Conservation (phyloP, 352 stramenopile species). For the Phytopythium sindhum region DNA sequence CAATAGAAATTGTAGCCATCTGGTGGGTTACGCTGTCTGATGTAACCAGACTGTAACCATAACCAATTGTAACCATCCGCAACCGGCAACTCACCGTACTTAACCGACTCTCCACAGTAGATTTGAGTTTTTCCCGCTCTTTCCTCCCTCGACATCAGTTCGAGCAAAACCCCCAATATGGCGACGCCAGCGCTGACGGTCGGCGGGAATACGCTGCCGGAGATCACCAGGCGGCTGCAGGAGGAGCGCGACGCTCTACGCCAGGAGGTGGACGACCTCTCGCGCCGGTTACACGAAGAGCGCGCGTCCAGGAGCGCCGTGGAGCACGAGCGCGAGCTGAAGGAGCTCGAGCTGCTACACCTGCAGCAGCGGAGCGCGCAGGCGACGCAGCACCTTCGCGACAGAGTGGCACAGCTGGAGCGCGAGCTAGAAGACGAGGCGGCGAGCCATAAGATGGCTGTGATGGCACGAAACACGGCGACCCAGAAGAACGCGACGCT, state of each 20-base stretch:
- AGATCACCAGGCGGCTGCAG: constrained; percentile 60
- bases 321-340: constrained; percentile 61
- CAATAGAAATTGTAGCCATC: neutral
- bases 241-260: constrained; percentile 56
- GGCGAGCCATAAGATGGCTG: constrained; percentile 43
- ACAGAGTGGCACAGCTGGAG: constrained; percentile 46
- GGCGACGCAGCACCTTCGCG: constrained; percentile 38
- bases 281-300: constrained; percentile 39
- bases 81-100: too few species aligned
- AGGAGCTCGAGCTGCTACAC: constrained; percentile 65
- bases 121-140: constrained; percentile 7
- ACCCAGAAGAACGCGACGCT: constrained; percentile 54
- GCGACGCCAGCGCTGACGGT: constrained; percentile 4
- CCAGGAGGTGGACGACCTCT: constrained; percentile 46
- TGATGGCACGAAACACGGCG: constrained; percentile 46
- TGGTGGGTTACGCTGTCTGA: neutral
- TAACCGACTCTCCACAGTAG: neutral
- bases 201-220: constrained; percentile 27
- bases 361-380: constrained; percentile 59
- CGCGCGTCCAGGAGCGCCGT: constrained; percentile 27
- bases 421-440: constrained; percentile 63
- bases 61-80: neutral
- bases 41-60: neutral
- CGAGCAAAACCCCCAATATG: neutral
- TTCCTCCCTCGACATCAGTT: neutral